These are phyloP conservation scores for Fusarium chlamydosporum DNA, from an alignment of 2,329 filamentous ascomycete species.

Conservation along the genomic window DNA sequence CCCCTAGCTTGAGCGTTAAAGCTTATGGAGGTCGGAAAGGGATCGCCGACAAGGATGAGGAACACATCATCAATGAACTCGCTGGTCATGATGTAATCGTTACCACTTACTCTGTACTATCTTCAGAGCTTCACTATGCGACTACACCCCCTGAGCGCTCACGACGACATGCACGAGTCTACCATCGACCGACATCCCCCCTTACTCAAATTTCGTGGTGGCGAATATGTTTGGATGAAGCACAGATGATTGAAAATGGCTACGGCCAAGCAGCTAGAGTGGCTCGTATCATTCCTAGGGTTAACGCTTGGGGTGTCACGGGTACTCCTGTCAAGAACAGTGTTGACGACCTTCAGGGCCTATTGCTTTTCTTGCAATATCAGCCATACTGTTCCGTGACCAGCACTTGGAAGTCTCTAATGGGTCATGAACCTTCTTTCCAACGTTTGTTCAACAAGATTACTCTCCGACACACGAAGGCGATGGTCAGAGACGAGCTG, in stretches of 20 bases:
- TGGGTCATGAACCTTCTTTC: constrained; percentile 74
- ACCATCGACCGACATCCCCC: constrained; percentile 78
- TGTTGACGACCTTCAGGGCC: constrained; percentile 81
- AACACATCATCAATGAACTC: constrained; percentile 61
- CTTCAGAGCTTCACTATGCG: constrained; percentile 84
- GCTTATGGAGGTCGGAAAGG: constrained; percentile 68
- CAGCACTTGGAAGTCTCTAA: constrained; percentile 77
- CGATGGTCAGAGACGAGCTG: constrained; percentile 82
- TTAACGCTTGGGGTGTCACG: constrained; percentile 92
- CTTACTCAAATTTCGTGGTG: constrained; percentile 89
- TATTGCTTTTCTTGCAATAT: constrained; percentile 84
- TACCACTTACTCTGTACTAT: constrained; percentile 78
- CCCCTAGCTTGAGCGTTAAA: constrained; percentile 69
- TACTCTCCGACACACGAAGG: constrained; percentile 88
- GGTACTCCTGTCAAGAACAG: constrained; percentile 88
- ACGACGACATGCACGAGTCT: constrained; percentile 75
- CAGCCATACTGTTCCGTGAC: constrained; percentile 78
- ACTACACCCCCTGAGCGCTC: constrained; percentile 76
- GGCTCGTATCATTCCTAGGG: constrained; percentile 82
- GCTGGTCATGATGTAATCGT: constrained; percentile 70
- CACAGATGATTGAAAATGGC: constrained; percentile 94
- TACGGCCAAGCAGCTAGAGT: constrained; percentile 86
- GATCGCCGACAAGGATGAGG: constrained; percentile 54
- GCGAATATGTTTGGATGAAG: constrained; percentile 82
- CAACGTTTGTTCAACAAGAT: constrained; percentile 77